phyloP scores from a whole-genome alignment of 768 basidiomycete genomes.

The Harrya chromipes region DNA sequence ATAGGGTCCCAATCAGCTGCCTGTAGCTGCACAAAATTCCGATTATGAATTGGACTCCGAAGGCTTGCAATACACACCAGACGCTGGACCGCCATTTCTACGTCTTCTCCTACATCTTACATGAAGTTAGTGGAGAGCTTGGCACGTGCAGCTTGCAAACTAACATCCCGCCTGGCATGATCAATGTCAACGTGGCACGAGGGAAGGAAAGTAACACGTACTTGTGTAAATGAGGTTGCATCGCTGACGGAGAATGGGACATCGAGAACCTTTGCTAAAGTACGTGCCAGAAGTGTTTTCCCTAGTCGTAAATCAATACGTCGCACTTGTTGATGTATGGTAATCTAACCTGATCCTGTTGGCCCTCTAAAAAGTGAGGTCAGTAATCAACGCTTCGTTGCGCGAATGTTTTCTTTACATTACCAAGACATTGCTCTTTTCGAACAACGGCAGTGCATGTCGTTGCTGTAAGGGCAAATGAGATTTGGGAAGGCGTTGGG shows the following conservation, averaged over 20 bases:
- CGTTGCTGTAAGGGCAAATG: constrained; percentile 38
- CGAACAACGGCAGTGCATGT: constrained; percentile 60
- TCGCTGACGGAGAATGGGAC: constrained; percentile 94
- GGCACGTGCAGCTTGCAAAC: constrained; percentile 25
- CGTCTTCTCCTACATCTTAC: constrained; percentile 93
- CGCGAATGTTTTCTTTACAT: constrained; percentile 51
- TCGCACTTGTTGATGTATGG: constrained; percentile 10
- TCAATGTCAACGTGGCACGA: constrained; percentile 7
- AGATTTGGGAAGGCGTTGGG: constrained; percentile 35
- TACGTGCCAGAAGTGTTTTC: constrained; percentile 88
- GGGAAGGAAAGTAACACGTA: constrained; percentile 28
- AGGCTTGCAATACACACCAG: constrained; percentile 45
- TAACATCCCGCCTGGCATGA: constrained; percentile 63
- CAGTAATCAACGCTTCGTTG: constrained; percentile 4
- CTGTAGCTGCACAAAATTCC: constrained; percentile 57
- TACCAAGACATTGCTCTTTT: constrained; percentile 95
- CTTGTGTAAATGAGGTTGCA: constrained; percentile 93
- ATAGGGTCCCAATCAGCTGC: constrained; percentile 86
- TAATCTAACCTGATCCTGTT: constrained; percentile 70
- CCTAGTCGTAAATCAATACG: constrained; percentile 41
- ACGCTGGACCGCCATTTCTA: constrained; percentile 86
- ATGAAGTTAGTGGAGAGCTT: constrained; percentile 3
- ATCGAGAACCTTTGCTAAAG: constrained; percentile 86
- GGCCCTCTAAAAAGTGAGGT: constrained; percentile 54
- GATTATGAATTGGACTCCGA: not conserved